These are phyloP conservation scores for Myxozyma nipponensis DNA, from an alignment of 805 yeast species.

Conservation along the genomic window DNA sequence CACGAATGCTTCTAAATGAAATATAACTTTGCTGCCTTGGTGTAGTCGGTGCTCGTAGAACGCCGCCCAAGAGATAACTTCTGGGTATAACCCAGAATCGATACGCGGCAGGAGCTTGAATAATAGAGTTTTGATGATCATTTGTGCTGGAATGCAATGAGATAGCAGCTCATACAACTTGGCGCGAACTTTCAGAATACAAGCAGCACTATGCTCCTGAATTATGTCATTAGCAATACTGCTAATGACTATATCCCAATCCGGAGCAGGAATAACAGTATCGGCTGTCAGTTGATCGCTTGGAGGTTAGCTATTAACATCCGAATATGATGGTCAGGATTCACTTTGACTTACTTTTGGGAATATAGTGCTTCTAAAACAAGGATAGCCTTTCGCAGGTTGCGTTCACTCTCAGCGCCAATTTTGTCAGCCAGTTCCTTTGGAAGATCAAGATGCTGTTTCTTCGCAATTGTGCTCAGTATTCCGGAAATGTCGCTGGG, in stretches of 20 bases:
- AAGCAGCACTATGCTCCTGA: conserved; percentile 57
- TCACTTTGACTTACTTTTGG: conserved; percentile 26
- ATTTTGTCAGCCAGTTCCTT: conserved; percentile 47
- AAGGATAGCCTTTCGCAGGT: conserved; percentile 71
- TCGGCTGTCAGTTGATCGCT: conserved; percentile 26
- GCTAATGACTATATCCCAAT: conserved; percentile 82
- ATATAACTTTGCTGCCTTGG: conserved; percentile 82
- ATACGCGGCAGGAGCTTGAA: conserved; percentile 36
- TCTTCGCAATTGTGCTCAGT: conserved; percentile 51
- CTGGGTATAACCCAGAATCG: conserved; percentile 30
- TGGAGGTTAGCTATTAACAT: background rate
- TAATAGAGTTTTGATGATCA: conserved; percentile 62
- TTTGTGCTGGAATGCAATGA: conserved; percentile 88
- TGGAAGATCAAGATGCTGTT: conserved; percentile 50
- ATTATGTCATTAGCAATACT: conserved; percentile 56
- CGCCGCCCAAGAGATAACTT: conserved; percentile 31
- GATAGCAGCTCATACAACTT: conserved; percentile 77
- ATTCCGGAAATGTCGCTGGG: conserved; percentile 54
- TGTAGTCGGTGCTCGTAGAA: conserved; percentile 73
- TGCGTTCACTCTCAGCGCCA: conserved; percentile 57
- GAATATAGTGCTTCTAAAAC: conserved; percentile 71
- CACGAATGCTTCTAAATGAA: conserved; percentile 90
- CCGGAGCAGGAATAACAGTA: conserved; percentile 63
- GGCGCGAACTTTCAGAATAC: conserved; percentile 52
- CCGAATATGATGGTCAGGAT: background rate